These are phyloP conservation scores for Glycine soja DNA, from an alignment of 306 rosid genomes.

Conservation along the genomic window DNA sequence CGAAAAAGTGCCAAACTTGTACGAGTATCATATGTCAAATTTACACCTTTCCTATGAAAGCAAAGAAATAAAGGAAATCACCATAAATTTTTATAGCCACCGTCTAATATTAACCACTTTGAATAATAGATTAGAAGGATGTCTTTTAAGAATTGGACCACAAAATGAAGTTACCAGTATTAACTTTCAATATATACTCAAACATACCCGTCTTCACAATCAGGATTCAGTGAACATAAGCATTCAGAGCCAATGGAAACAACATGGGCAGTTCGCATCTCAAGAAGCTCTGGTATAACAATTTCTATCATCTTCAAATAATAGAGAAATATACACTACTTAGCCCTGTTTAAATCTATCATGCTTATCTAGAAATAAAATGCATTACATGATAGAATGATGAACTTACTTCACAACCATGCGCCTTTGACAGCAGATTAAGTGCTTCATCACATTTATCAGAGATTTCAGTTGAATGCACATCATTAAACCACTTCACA, in stretches of 20 bases:
- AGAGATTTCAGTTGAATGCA: conserved; percentile 77
- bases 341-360: conserved; percentile 44
- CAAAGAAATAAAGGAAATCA: conserved; percentile 32
- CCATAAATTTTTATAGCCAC: conserved; percentile 6
- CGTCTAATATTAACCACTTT: conserved; percentile 19
- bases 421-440: conserved; percentile 58
- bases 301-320: conserved; percentile 68
- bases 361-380: conserved; percentile 30
- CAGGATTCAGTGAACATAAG: conserved; percentile 64
- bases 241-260: conserved; percentile 91
- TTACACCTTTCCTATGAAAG: conserved; percentile 62
- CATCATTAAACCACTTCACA: conserved; percentile 92
- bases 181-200: conserved; percentile 36
- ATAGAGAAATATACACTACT: conserved; percentile 34
- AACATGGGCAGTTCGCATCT: conserved; percentile 82
- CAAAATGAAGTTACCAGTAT: conserved; percentile 37
- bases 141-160: conserved; percentile 27
- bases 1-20: conserved; percentile 77
- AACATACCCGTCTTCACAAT: conserved; percentile 82
- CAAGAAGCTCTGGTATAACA: conserved; percentile 84
- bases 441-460: conserved; percentile 86
- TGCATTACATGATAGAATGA: conserved; percentile 21
- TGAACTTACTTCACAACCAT: conserved; percentile 86
- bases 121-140: conserved; percentile 25
- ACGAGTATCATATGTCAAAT: conserved; percentile 80